phyloP scores from a whole-genome alignment of 2,329 filamentous ascomycete genomes.

The Nemania sp. region DNA sequence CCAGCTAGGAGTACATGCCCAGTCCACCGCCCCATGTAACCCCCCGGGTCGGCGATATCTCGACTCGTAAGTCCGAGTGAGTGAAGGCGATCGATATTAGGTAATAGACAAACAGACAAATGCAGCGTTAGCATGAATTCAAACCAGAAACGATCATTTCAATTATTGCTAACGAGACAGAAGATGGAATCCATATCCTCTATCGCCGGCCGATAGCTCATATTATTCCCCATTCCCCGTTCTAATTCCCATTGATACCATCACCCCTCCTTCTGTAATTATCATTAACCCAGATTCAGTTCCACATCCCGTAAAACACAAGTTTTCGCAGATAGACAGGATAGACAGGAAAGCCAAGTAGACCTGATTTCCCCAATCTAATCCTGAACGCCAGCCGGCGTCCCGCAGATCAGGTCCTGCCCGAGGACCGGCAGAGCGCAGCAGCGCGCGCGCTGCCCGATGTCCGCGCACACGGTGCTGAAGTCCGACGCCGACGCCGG shows the following conservation, averaged over 20 bases:
- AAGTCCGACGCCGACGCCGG: constrained; percentile 51
- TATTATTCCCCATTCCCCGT: neutral
- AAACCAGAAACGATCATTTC: neutral
- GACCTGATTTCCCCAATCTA: neutral
- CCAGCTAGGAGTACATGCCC: too few relatives aligned
- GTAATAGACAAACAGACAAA: too few relatives aligned
- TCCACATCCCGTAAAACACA: too few relatives aligned
- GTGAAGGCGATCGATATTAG: too few relatives aligned
- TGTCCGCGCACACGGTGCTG: constrained; percentile 47
- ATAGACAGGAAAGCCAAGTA: too few relatives aligned
- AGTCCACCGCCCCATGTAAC: too few relatives aligned
- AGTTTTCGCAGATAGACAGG: neutral
- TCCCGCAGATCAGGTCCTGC: constrained; percentile 42
- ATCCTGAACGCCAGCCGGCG: constrained; percentile 31
- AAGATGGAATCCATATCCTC: neutral
- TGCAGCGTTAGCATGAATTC: neutral
- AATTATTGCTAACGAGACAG: neutral
- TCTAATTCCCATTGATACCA: too few relatives aligned
- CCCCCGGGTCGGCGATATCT: too few relatives aligned
- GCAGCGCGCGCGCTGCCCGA: constrained; percentile 56
- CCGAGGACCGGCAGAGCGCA: constrained; percentile 52
- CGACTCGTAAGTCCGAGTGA: too few relatives aligned
- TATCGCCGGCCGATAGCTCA: neutral
- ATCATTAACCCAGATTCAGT: too few relatives aligned
- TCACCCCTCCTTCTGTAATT: too few relatives aligned